phyloP scores from a whole-genome alignment of 495 filamentous ascomycete genomes.

The Xylaria venustula region DNA sequence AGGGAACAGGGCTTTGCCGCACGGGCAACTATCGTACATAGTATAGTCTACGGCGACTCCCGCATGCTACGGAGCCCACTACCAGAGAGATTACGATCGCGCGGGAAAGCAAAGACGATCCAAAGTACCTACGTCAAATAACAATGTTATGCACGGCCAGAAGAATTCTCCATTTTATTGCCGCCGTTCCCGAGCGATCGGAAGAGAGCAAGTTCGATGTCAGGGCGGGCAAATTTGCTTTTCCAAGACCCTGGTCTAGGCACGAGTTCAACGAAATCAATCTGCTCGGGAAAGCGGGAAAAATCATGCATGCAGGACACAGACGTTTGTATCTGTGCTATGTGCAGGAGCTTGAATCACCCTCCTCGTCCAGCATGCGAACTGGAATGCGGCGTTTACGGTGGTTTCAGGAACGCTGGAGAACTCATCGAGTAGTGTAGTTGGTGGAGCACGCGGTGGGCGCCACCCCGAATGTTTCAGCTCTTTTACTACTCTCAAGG shows the following conservation, averaged over 20 bases:
- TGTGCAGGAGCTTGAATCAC: background rate
- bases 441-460: too few species aligned
- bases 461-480: too few species aligned
- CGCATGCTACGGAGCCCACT: background rate
- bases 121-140: background rate
- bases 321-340: background rate
- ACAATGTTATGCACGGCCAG: background rate
- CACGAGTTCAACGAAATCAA: too few species aligned
- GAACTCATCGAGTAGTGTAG: background rate
- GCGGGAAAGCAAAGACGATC: too few species aligned
- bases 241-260: too few species aligned
- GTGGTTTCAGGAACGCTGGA: constrained; percentile 4
- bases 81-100: background rate
- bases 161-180: background rate
- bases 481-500: too few species aligned
- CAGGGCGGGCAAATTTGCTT: too few species aligned
- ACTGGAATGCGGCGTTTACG: background rate
- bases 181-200: background rate
- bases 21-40: too few species aligned
- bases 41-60: background rate
- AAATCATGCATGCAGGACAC: background rate
- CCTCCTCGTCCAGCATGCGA: background rate
- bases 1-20: background rate
- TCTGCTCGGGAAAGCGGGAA: too few species aligned
- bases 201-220: background rate